Evolutionary conservation across 495 filamentous ascomycete species (phyloP), one percentile per base, ranked within the genome.

Genomic region (Tuber aestivum): DNA sequence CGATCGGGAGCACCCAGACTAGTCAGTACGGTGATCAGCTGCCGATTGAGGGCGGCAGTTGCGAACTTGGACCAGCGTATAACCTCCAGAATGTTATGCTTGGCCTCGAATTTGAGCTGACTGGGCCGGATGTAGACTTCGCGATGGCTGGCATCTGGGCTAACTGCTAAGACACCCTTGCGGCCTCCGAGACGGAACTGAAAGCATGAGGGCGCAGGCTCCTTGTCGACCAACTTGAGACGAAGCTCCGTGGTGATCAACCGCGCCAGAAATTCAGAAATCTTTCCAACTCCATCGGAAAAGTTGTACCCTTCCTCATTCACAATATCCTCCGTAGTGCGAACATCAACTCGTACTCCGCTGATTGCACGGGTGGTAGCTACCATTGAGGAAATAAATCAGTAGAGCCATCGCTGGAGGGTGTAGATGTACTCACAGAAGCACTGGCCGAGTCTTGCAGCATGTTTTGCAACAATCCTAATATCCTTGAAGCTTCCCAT

Each of bases 241-340:
- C 56, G 56, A 35, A 94, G 87, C 73, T 94, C 90, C 7, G 86
- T 83, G 32, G 89, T 86, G 27, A 93, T 87, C 82, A 94, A 88
- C 45, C 88, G 83, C 0, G 94, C 93, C 45, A 97, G 86, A 78
- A 92, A 90, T 7, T 84, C 84, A 0, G 95, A 97, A 44, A 99
- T 95, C 84, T 93, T 97, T 20, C 96, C 96, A 65, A 99, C 93
- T 5, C 95, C 96, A 83, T 99, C 95, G 1, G 93, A 94, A 83
- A 98, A 98, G 70, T 91, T 89, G 9, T 87, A 87, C 10, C 97
- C 86, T 74, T 98, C 95, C 21, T 65, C 50, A 27, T 70, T 65
- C 3, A 85, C 74, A 20, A 91, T 89, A 4, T 84, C 80, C 9
- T 81, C 79, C 48, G 90, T 86, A 72, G 84, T 82, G 18, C 77